Percentiles rank a stretch among this genome's conserved stretches.
These are phyloP conservation scores for Carex arenaria DNA, from an alignment of 202 grass and related monocot species.

Conservation along the genomic window DNA sequence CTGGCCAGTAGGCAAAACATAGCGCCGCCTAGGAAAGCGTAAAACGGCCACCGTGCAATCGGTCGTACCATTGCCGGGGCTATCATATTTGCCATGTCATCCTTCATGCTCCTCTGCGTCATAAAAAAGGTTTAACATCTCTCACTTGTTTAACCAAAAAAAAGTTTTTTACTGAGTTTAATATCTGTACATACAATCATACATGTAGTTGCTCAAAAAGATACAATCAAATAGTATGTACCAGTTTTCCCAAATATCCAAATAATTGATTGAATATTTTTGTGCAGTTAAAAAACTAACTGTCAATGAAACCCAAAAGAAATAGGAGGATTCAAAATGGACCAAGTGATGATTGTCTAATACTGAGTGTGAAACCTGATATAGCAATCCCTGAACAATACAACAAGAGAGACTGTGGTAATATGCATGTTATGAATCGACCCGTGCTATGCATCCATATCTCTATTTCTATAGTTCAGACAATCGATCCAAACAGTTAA, in stretches of 20 bases:
- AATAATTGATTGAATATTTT: background rate
- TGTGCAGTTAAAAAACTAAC: background rate
- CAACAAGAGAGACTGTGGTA: background rate
- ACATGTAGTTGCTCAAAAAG: too few species aligned
- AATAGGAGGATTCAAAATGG: background rate
- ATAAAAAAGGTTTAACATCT: slow-evolving; percentile 5
- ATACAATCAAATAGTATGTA: background rate
- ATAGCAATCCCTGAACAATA: background rate
- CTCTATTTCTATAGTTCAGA: too few species aligned
- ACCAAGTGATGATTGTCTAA: background rate
- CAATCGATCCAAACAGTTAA: too few species aligned
- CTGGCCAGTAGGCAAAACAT: slow-evolving; percentile 98
- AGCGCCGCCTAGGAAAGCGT: slow-evolving; percentile 73
- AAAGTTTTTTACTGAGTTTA: background rate
- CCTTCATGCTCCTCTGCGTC: slow-evolving; percentile 63
- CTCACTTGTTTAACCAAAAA: background rate
- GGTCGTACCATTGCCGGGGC: slow-evolving; percentile 52
- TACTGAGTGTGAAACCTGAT: background rate
- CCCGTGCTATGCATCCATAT: too few species aligned
- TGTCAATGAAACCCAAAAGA: background rate
- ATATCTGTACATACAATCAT: background rate
- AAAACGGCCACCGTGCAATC: slow-evolving; percentile 85
- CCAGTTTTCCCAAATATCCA: background rate
- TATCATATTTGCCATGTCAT: slow-evolving; percentile 59
- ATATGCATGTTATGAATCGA: too few species aligned